Base-by-base conservation (phyloP, 192 early-diverging fungal genomes). In the Backusella sp. region DNA sequence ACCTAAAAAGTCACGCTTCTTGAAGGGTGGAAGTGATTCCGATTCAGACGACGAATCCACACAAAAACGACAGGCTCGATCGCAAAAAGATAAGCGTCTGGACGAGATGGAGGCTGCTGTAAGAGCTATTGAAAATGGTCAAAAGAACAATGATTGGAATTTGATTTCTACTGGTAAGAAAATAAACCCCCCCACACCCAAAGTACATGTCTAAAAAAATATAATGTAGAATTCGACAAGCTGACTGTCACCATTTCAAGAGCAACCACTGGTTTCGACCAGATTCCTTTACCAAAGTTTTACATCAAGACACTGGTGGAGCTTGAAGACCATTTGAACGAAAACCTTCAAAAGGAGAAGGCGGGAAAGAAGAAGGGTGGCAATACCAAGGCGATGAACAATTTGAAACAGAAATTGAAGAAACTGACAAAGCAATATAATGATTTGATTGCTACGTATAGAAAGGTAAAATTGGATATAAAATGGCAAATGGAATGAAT, bases 91-190 rank as follows among this genome's bases (percentile, higher is more conserved):
- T 83, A 98, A 97, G 88, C 91, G 93, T 49, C 87, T 91, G 72
- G 92, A 97, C 15, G 95, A 97, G 79, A 85, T 97, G 80, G 85
- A 92, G 39, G 73, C 67, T 34, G 79, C 90, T 46, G 85, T 89
- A 53, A 88, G 87, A 73, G 77, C 86, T 3, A 85, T 96, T 65
- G 84, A 92, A 39, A 94, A 93, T 76, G 90, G 89, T 2, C 79
- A 88, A 80, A 95, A 96, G 80, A 95, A 93, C 72, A 92, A 95
- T 81, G 94, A 97, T 82, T 99, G 96, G 96, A 91, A 90, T 62
- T 84, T 86, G 46, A 91, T 93, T 72, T 85, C 89, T 68, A 94
- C 86, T 77, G 95, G 94, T 94, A 83, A 66, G 37, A 73, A 73
- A 21, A 23, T 14, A 42, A 6, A 9, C 11, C 11, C 3, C n/a